These are phyloP conservation scores for Anaeramoeba flamelloides DNA, from an alignment of 78 protist species.

Conservation along the genomic window DNA sequence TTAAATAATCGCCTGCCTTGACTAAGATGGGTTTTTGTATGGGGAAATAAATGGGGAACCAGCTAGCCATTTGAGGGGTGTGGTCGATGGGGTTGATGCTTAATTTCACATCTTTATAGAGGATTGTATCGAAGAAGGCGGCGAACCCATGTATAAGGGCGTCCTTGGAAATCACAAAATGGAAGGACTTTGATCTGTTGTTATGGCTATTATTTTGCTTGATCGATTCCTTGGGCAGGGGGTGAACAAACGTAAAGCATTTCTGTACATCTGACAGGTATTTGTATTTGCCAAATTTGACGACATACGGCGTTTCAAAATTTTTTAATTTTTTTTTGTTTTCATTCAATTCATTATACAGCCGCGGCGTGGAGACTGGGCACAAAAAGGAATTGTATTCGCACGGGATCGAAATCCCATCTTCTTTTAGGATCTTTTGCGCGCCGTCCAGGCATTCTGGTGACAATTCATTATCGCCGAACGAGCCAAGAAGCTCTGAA, in stretches of 20 bases:
- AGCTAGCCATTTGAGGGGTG: background rate
- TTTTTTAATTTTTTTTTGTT: conserved; percentile 38
- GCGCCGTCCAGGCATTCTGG: conserved; percentile 96
- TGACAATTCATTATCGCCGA: conserved; percentile 95
- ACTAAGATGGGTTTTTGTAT: conserved; percentile 22
- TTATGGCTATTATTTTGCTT: background rate
- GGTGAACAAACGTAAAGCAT: background rate
- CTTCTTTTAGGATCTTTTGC: background rate
- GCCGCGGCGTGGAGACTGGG: conserved; percentile 40
- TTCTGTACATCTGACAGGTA: conserved; percentile 26
- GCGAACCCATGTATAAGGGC: conserved; percentile 66
- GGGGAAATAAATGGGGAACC: conserved; percentile 33
- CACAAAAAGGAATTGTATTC: conserved; percentile 59
- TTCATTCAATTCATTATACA: conserved; percentile 25
- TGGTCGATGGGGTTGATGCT: background rate
- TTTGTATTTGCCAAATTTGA: conserved; percentile 26
- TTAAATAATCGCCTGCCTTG: background rate
- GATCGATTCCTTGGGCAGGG: background rate
- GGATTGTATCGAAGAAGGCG: conserved; percentile 76
- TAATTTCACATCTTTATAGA: conserved; percentile 33
- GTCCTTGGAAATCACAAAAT: background rate
- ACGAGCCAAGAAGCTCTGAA: conserved; percentile 81
- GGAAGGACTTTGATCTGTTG: background rate
- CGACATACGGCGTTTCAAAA: conserved; percentile 80
- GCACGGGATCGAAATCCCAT: conserved; percentile 68